phyloP scores from a whole-genome alignment of 768 basidiomycete genomes.

The Macrocybe gigantea region DNA sequence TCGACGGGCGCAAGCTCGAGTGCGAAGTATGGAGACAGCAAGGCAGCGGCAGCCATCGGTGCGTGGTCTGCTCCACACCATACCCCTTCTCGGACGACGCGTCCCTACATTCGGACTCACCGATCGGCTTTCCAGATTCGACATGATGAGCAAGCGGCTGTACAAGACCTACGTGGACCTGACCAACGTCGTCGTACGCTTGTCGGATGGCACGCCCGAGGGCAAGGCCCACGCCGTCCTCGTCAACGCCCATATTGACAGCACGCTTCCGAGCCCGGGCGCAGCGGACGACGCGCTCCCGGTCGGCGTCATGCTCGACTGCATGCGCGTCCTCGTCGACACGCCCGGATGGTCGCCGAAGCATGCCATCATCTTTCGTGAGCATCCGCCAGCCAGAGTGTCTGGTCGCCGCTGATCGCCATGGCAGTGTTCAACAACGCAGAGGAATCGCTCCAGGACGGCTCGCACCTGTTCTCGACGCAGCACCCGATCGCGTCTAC shows the following conservation, averaged over 20 bases:
- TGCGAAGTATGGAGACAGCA: constrained; percentile 91
- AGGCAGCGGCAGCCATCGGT: constrained; percentile 87
- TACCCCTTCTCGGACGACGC: neutral
- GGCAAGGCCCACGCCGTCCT: constrained; percentile 81
- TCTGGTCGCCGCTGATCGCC: neutral
- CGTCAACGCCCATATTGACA: constrained; percentile 87
- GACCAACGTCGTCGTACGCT: constrained; percentile 83
- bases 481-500: constrained; percentile 73
- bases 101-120: neutral
- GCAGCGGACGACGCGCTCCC: constrained; percentile 86
- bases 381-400: constrained; percentile 24
- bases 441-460: constrained; percentile 93
- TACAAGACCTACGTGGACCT: constrained; percentile 86
- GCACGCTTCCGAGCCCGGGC: constrained; percentile 83
- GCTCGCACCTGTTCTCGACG: constrained; percentile 88
- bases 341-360: constrained; percentile 68
- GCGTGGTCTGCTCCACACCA: constrained; percentile 16
- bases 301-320: constrained; percentile 90
- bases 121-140: constrained; percentile 51
- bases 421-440: constrained; percentile 86
- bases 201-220: constrained; percentile 68
- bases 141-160: constrained; percentile 81
- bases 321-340: constrained; percentile 68
- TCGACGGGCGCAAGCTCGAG: constrained; percentile 55
- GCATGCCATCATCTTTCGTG: constrained; percentile 78